Evolutionary conservation across 139 green algal genomes (phyloP).

Genomic region (Haematococcus sp.): DNA sequence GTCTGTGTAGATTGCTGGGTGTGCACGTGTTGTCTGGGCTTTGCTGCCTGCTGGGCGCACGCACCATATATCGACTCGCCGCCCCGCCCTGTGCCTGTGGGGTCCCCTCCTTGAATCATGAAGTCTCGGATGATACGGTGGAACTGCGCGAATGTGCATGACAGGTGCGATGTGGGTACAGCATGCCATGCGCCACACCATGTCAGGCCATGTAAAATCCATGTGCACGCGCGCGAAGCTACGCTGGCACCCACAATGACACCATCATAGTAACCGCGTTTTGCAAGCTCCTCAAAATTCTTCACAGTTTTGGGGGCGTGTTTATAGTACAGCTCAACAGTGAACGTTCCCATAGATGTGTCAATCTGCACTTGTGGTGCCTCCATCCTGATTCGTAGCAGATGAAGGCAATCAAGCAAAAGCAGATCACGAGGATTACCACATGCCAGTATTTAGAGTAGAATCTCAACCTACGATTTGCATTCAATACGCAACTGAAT

Average conservation of each 20-base stretch:
- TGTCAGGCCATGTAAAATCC: no score
- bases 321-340: slow-evolving; percentile 83
- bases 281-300: slow-evolving; percentile 89
- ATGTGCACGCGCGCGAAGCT: no score
- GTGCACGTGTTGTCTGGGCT: no score
- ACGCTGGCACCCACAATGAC: slow-evolving; percentile 37
- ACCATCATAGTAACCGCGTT: slow-evolving; percentile 90
- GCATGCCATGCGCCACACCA: no score
- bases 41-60: neutral
- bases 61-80: slow-evolving; percentile 90
- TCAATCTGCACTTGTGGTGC: slow-evolving; percentile 55
- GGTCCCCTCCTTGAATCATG: slow-evolving; percentile 86
- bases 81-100: slow-evolving; percentile 90
- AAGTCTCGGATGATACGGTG: slow-evolving; percentile 68
- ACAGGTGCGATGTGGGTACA: no score
- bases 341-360: slow-evolving; percentile 54
- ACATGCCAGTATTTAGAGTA: no score
- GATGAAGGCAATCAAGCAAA: no score
- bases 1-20: no score
- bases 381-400: no score
- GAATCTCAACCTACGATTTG: no score
- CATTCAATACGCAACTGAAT: no score
- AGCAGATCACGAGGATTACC: no score
- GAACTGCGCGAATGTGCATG: slow-evolving; percentile 34
- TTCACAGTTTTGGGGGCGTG: slow-evolving; percentile 78